These are phyloP conservation scores for Gnaphalium uliginosum DNA, from an alignment of 129 eudicot genomes.

Conservation along the genomic window DNA sequence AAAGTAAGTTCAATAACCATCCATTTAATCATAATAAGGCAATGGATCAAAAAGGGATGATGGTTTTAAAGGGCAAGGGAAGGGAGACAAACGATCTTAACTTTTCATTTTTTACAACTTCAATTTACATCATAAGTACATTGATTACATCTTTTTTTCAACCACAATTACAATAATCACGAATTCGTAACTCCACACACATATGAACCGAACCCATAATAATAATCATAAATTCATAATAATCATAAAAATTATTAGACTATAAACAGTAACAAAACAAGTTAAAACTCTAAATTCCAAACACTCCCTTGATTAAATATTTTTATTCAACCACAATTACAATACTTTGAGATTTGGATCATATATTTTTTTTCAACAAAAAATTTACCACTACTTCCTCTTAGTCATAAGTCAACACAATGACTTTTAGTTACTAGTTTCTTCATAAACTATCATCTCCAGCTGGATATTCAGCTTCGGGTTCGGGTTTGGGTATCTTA, in stretches of 20 bases:
- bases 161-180: no score
- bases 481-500: constrained; percentile 73
- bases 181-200: no score
- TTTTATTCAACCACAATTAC: constrained; percentile 16
- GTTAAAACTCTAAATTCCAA: background rate
- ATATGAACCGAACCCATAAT: no score
- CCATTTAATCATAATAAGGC: no score
- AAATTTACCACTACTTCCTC: background rate
- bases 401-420: background rate
- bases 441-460: constrained; percentile 42
- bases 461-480: constrained; percentile 37
- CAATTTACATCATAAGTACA: no score
- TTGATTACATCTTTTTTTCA: no score
- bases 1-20: background rate
- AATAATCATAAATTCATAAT: no score
- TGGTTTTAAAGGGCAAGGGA: no score
- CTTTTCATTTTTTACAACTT: no score
- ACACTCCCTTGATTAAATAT: background rate
- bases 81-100: no score
- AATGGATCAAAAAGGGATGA: no score
- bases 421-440: background rate
- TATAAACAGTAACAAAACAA: background rate
- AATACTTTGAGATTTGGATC: background rate
- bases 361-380: background rate
- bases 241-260: no score